These are phyloP conservation scores for Paecilomyces sp. DNA, from an alignment of 2,329 filamentous ascomycete species.

Conservation along the genomic window DNA sequence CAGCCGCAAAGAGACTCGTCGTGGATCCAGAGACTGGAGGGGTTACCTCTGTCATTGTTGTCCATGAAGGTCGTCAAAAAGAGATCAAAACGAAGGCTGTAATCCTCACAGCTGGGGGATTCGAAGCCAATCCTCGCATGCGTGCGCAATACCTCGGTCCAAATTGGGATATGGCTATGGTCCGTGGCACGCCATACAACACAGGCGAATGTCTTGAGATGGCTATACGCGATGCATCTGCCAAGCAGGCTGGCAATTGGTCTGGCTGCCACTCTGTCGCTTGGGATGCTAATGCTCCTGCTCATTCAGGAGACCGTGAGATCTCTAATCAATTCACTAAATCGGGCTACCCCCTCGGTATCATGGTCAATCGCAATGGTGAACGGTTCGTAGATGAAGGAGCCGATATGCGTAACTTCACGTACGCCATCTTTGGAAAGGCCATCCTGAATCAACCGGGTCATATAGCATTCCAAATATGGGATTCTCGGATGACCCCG, in stretches of 20 bases:
- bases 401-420: slow-evolving; percentile 58
- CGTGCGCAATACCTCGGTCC: slow-evolving; percentile 50
- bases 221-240: slow-evolving; percentile 45
- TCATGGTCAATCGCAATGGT: slow-evolving; percentile 57
- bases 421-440: slow-evolving; percentile 59
- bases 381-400: slow-evolving; percentile 61
- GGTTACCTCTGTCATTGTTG: slow-evolving; percentile 4
- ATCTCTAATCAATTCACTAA: slow-evolving; percentile 63
- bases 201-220: slow-evolving; percentile 52
- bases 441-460: slow-evolving; percentile 55
- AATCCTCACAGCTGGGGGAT: slow-evolving; percentile 49
- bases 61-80: slow-evolving; percentile 3
- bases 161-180: slow-evolving; percentile 56
- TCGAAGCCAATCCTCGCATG: slow-evolving; percentile 55
- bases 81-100: slow-evolving; percentile 6
- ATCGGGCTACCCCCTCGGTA: slow-evolving; percentile 58
- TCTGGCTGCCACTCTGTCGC: slow-evolving; percentile 58
- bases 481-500: slow-evolving; percentile 46
- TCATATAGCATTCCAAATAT: slow-evolving; percentile 57
- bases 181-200: slow-evolving; percentile 59
- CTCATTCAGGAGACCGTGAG: slow-evolving; percentile 49
- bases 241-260: slow-evolving; percentile 52
- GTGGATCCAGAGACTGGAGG: slow-evolving; percentile 4
- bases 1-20: slow-evolving; percentile 2
- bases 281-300: slow-evolving; percentile 58